A percentile compares a stretch with the other conserved stretches of the same genome.
phyloP scores from a whole-genome alignment of 495 filamentous ascomycete species.

The Neurospora cerealis region DNA sequence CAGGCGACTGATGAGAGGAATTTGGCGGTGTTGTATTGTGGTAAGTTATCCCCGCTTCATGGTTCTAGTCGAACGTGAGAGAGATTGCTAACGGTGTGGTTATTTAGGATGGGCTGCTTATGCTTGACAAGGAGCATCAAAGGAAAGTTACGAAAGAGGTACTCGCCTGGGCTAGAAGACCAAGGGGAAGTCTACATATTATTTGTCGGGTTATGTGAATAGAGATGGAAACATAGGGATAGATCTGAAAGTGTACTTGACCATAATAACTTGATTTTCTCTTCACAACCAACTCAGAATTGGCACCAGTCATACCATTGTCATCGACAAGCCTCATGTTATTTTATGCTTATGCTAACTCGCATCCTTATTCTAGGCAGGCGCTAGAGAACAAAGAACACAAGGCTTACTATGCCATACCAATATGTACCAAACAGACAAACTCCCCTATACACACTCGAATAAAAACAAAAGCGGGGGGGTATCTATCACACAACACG shows the following conservation, averaged over 20 bases:
- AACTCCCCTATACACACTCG: not conserved
- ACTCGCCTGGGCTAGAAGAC: not conserved
- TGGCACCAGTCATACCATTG: not conserved
- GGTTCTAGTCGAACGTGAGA: not conserved
- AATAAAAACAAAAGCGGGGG: not conserved
- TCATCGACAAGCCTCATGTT: not conserved
- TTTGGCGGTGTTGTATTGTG: conserved; percentile 81
- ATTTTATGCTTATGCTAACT: not conserved
- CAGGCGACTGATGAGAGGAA: conserved; percentile 90
- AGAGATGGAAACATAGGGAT: not conserved
- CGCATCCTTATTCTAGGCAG: not conserved
- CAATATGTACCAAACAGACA: not conserved
- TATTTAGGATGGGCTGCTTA: conserved; percentile 55
- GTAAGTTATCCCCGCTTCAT: conserved; percentile 37
- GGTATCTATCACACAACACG: not conserved
- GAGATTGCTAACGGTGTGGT: conserved; percentile 10
- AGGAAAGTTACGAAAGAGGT: not conserved
- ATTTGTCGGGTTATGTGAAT: not conserved
- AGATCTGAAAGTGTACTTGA: not conserved
- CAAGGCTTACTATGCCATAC: not conserved
- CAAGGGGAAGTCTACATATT: not conserved
- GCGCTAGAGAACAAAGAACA: not conserved
- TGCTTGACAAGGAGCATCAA: conserved; percentile 15
- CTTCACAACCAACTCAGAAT: not conserved
- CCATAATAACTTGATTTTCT: not conserved